Percentiles rank a stretch among this genome's conserved stretches.
Conservation (phyloP, 139 green algal species). For the Chlorokybus atmophyticus region DNA sequence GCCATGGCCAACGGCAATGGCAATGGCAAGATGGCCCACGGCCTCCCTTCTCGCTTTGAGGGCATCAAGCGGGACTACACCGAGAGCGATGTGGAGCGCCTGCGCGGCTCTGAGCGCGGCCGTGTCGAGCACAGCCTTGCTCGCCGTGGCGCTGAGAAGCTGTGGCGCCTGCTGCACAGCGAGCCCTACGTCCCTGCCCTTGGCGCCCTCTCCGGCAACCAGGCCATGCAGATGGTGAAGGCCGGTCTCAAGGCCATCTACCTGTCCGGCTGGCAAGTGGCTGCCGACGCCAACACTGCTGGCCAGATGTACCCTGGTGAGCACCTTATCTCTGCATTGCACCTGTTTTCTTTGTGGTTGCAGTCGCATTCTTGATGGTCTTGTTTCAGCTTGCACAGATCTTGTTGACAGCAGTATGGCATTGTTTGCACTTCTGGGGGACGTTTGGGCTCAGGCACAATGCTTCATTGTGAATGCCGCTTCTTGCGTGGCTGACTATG, state of each 20-base stretch:
- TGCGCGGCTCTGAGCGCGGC: constrained; percentile 50
- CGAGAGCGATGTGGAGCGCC: constrained; percentile 43
- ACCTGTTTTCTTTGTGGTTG: no score
- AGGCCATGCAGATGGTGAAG: constrained; percentile 34
- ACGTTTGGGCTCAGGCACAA: no score
- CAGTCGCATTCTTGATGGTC: no score
- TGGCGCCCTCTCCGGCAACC: constrained; percentile 40
- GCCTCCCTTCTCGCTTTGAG: constrained; percentile 21
- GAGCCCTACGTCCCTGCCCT: constrained; percentile 59
- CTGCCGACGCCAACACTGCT: constrained; percentile 55
- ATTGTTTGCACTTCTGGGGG: no score
- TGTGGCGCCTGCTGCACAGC: constrained; percentile 57
- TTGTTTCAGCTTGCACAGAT: no score
- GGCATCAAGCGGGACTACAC: constrained; percentile 35
- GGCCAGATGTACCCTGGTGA: constrained; percentile 61
- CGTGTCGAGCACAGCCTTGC: constrained; percentile 61
- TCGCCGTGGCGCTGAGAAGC: constrained; percentile 43
- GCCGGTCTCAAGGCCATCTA: constrained; percentile 80
- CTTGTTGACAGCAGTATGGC: no score
- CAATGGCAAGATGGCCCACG: background rate
- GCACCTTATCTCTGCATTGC: no score
- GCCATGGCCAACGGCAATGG: background rate
- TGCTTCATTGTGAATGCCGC: no score
- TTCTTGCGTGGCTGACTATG: no score
- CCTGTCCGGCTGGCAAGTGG: constrained; percentile 76